These are phyloP conservation scores for Moringa oleifera DNA, from an alignment of 345 rosid species.

Conservation along the genomic window DNA sequence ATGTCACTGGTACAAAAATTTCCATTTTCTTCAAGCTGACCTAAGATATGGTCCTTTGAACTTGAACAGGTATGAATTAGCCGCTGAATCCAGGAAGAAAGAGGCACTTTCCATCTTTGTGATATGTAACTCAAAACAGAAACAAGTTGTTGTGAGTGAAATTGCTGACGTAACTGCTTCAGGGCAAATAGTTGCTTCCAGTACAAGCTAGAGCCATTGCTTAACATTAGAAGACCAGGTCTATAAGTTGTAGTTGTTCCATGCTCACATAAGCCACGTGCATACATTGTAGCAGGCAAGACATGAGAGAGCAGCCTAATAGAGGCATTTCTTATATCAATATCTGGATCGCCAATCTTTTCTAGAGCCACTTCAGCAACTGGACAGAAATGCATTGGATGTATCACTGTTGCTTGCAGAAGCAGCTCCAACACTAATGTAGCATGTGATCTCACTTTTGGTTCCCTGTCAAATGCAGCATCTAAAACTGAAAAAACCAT, in stretches of 20 bases:
- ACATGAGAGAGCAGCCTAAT: slow-evolving; percentile 61
- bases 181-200: slow-evolving; percentile 90
- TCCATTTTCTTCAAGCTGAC: slow-evolving; percentile 55
- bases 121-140: slow-evolving; percentile 86
- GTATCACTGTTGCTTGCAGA: slow-evolving; percentile 57
- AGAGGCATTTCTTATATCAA: slow-evolving; percentile 51
- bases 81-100: slow-evolving; percentile 81
- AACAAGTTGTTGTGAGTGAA: slow-evolving; percentile 86
- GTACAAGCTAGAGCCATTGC: slow-evolving; percentile 46
- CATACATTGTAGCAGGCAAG: slow-evolving; percentile 52
- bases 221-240: slow-evolving; percentile 36
- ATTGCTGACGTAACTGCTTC: slow-evolving; percentile 62
- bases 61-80: slow-evolving; percentile 50
- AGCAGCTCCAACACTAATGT: slow-evolving; percentile 68
- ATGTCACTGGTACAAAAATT: slow-evolving; percentile 31
- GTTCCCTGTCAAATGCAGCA: slow-evolving; percentile 78
- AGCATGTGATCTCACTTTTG: slow-evolving; percentile 64
- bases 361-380: slow-evolving; percentile 59
- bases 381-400: slow-evolving; percentile 49
- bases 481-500: slow-evolving; percentile 54
- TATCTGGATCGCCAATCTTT: slow-evolving; percentile 78
- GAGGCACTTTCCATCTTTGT: slow-evolving; percentile 85
- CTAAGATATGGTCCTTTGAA: slow-evolving; percentile 35
- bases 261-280: slow-evolving; percentile 44
- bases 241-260: slow-evolving; percentile 36